These are phyloP conservation scores for Sugiyamaella qingdaonensis DNA, from an alignment of 805 yeast species.

Conservation along the genomic window DNA sequence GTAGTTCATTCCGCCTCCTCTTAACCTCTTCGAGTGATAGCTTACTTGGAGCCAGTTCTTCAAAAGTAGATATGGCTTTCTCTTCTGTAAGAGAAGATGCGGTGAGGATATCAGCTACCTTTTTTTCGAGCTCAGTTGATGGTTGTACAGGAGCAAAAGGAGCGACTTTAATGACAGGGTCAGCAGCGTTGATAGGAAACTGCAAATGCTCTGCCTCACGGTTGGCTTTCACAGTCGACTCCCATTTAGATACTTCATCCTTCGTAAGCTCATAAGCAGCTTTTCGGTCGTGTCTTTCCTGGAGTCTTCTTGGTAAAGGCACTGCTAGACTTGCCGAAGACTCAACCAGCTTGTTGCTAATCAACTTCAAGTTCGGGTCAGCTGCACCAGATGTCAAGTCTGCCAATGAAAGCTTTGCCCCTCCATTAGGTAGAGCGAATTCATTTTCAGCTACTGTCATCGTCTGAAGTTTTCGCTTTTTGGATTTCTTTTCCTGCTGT, in stretches of 20 bases:
- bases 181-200: conserved; percentile 60
- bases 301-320: conserved; percentile 83
- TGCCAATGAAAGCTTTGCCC: conserved; percentile 62
- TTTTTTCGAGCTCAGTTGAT: conserved; percentile 58
- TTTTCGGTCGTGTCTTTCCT: conserved; percentile 75
- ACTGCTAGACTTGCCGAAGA: conserved; percentile 47
- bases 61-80: conserved; percentile 75
- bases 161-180: conserved; percentile 45
- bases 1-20: conserved; percentile 72
- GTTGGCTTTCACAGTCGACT: conserved; percentile 71
- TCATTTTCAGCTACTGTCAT: conserved; percentile 64
- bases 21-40: conserved; percentile 74
- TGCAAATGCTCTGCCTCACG: conserved; percentile 80
- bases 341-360: conserved; percentile 31
- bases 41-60: conserved; percentile 77
- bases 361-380: conserved; percentile 39
- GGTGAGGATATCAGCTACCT: conserved; percentile 55
- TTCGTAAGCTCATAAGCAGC: conserved; percentile 90
- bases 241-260: conserved; percentile 85
- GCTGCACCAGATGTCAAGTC: conserved; percentile 65
- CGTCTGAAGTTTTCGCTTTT: conserved; percentile 47
- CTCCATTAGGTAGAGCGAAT: conserved; percentile 57
- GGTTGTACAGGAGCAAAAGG: conserved; percentile 51
- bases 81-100: conserved; percentile 70
- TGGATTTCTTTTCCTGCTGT: conserved; percentile 27